Conservation (phyloP, 148 eudicot genomes). For the Suaeda aralocaspica region DNA sequence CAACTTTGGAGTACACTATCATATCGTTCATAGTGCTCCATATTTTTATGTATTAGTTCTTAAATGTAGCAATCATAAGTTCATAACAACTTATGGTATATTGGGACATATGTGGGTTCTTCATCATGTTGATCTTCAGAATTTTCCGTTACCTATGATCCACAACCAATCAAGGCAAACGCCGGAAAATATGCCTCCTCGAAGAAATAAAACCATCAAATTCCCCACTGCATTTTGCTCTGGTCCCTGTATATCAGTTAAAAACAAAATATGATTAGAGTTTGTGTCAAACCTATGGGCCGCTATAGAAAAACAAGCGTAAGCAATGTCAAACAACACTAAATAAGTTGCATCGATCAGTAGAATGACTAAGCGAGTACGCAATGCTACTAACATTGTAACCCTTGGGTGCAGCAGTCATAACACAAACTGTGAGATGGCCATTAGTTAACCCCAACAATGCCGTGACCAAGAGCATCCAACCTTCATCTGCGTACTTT, state of each 20-base stretch:
- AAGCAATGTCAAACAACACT: too few relatives aligned
- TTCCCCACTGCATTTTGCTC: constrained; percentile 77
- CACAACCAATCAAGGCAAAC: constrained; percentile 68
- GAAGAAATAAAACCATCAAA: constrained; percentile 46
- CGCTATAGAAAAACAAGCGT: too few relatives aligned
- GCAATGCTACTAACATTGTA: not conserved
- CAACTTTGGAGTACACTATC: too few relatives aligned
- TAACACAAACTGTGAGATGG: constrained; percentile 25
- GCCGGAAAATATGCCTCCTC: constrained; percentile 54
- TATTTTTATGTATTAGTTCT: too few relatives aligned
- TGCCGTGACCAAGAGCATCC: constrained; percentile 21
- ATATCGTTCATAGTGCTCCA: too few relatives aligned
- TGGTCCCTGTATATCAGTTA: constrained; percentile 43
- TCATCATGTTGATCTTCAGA: not conserved
- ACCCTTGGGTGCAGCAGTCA: constrained; percentile 17
- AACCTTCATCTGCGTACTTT: constrained; percentile 20
- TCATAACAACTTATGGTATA: too few relatives aligned
- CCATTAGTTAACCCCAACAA: constrained; percentile 24
- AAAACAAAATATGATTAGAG: not conserved
- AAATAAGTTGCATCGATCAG: not conserved
- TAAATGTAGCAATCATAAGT: too few relatives aligned
- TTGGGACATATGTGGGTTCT: too few relatives aligned
- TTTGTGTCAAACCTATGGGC: not conserved
- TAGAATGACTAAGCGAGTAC: too few relatives aligned
- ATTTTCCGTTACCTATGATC: constrained; percentile 27